Evolutionary conservation across 139 green algal genomes (phyloP).

Genomic region (Volvox reticuliferus): DNA sequence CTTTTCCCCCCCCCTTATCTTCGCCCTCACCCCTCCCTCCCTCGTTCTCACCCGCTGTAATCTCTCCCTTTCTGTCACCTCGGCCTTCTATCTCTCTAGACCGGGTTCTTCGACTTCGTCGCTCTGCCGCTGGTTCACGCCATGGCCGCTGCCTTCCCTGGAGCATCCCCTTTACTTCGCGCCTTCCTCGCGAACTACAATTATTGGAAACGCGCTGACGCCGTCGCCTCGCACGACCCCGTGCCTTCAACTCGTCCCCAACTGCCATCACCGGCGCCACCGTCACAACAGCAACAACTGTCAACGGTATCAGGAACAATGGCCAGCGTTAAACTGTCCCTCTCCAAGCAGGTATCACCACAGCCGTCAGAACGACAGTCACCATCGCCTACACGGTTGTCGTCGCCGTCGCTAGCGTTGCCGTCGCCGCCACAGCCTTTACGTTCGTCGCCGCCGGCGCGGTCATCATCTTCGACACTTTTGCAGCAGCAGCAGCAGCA

Average conservation of each 20-base stretch:
- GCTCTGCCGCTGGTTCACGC: constrained; percentile 37
- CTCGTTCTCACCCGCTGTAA: too few relatives aligned
- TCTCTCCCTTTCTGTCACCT: background rate
- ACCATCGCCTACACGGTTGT: too few relatives aligned
- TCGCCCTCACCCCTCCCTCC: too few relatives aligned
- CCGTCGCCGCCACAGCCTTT: too few relatives aligned
- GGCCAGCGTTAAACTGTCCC: too few relatives aligned
- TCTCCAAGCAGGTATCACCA: too few relatives aligned
- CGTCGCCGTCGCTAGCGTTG: background rate
- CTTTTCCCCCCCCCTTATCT: too few relatives aligned
- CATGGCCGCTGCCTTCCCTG: constrained; percentile 34
- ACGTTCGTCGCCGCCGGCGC: too few relatives aligned
- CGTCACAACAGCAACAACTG: background rate
- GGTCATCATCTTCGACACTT: too few relatives aligned
- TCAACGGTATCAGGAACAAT: background rate
- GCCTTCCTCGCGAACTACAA: constrained; percentile 17
- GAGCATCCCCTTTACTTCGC: background rate
- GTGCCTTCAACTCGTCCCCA: background rate
- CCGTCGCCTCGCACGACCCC: background rate
- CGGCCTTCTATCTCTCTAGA: background rate
- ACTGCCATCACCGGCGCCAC: background rate
- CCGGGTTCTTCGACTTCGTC: constrained; percentile 49
- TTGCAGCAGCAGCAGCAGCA: too few relatives aligned
- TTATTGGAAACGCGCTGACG: constrained; percentile 19
- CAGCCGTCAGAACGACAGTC: too few relatives aligned